A percentile compares a stretch with the other conserved stretches of the same genome.
phyloP scores from a whole-genome alignment of 495 filamentous ascomycete genomes.

The Podospora australis region DNA sequence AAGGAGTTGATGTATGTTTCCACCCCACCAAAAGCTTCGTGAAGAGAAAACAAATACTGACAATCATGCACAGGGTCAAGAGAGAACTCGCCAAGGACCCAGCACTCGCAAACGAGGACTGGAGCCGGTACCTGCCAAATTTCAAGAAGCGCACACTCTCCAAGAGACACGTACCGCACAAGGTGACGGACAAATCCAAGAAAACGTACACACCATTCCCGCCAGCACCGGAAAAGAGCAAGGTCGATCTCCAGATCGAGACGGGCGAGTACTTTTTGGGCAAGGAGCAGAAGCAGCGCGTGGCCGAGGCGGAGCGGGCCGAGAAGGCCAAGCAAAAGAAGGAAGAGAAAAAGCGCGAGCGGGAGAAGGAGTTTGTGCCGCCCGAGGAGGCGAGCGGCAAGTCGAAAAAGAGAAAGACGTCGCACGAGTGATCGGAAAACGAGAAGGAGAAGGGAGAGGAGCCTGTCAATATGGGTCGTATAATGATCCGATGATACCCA shows the following conservation, averaged over 20 bases:
- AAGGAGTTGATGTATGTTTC: constrained; percentile 74
- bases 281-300: constrained; percentile 85
- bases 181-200: constrained; percentile 87
- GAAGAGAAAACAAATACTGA: constrained; percentile 8
- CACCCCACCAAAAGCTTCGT: not conserved
- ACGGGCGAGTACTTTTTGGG: constrained; percentile 93
- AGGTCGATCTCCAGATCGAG: constrained; percentile 97
- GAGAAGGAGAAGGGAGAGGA: constrained; percentile 6
- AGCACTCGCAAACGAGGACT: constrained; percentile 75
- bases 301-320: constrained; percentile 66
- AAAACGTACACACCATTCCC: constrained; percentile 88
- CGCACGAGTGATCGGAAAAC: constrained; percentile 33
- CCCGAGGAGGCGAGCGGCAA: constrained; percentile 68
- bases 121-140: constrained; percentile 94
- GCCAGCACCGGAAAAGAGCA: constrained; percentile 62
- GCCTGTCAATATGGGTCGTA: constrained; percentile 8
- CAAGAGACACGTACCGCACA: constrained; percentile 74
- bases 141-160: constrained; percentile 94
- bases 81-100: constrained; percentile 96
- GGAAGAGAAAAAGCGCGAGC: constrained; percentile 78
- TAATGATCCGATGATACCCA: constrained; percentile 26
- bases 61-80: constrained; percentile 64
- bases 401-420: constrained; percentile 53
- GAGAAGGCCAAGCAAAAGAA: constrained; percentile 79
- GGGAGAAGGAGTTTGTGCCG: constrained; percentile 77